phyloP scores from a whole-genome alignment of 306 rosid genomes.

The Lupinus albus region DNA sequence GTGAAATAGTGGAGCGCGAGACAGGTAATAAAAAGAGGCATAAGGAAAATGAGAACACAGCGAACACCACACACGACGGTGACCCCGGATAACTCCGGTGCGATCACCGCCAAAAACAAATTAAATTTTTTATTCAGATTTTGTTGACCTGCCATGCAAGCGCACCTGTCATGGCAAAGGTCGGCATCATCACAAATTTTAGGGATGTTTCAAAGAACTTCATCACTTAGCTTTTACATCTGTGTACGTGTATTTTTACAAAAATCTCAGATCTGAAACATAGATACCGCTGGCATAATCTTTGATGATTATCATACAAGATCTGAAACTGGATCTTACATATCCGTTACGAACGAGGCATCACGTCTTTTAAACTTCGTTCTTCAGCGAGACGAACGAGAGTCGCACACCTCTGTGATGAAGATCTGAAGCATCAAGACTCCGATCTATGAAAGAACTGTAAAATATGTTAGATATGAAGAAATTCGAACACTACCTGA shows the following conservation, averaged over 20 bases:
- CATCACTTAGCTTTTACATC: slow-evolving; percentile 60
- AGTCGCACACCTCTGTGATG: neutral
- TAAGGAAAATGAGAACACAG: slow-evolving; percentile 40
- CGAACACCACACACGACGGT: slow-evolving; percentile 58
- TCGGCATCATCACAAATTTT: slow-evolving; percentile 42
- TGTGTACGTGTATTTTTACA: slow-evolving; percentile 30
- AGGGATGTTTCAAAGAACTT: slow-evolving; percentile 1
- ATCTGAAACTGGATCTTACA: neutral
- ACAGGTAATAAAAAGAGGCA: slow-evolving; percentile 20
- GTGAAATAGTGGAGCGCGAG: neutral
- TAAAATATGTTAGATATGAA: neutral
- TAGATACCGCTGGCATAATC: neutral
- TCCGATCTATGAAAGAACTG: neutral
- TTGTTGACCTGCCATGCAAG: slow-evolving; percentile 95
- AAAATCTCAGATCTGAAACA: slow-evolving; percentile 7
- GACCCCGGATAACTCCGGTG: slow-evolving; percentile 88
- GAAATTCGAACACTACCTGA: neutral
- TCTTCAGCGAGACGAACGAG: neutral
- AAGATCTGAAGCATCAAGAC: neutral
- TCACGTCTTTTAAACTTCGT: too few relatives aligned
- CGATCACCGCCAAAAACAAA: slow-evolving; percentile 66
- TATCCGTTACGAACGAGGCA: too few relatives aligned
- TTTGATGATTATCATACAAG: neutral
- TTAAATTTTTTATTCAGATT: slow-evolving; percentile 57
- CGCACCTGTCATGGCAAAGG: slow-evolving; percentile 99